A percentile compares a stretch with the other conserved stretches of the same genome.
These are phyloP conservation scores for Lactarius evosmus DNA, from an alignment of 768 basidiomycete species.

Conservation along the genomic window DNA sequence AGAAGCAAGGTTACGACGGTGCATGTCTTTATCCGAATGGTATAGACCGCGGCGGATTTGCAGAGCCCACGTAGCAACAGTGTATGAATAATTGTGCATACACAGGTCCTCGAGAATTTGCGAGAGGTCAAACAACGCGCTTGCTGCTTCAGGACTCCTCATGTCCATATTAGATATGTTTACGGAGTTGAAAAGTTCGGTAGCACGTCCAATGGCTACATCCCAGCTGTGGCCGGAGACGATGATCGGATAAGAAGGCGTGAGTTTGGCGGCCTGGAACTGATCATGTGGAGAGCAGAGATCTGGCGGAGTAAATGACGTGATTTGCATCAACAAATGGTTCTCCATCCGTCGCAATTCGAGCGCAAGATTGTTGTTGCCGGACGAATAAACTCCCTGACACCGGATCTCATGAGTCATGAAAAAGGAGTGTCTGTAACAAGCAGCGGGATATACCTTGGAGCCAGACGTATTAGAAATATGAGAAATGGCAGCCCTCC, in stretches of 20 bases:
- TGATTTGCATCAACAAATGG: slow-evolving; percentile 11
- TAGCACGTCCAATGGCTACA: slow-evolving; percentile 7
- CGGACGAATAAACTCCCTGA: slow-evolving; percentile 6
- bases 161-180: slow-evolving; percentile 4
- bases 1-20: slow-evolving; percentile 18
- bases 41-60: slow-evolving; percentile 16
- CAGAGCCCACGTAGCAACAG: slow-evolving; percentile 16
- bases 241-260: slow-evolving; percentile 18
- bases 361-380: slow-evolving; percentile 9
- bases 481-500: not conserved
- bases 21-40: slow-evolving; percentile 17
- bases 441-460: slow-evolving; percentile 11
- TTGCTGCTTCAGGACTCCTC: slow-evolving; percentile 13
- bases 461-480: not conserved
- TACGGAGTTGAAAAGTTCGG: slow-evolving; percentile 16
- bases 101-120: slow-evolving; percentile 19
- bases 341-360: slow-evolving; percentile 23
- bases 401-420: slow-evolving; percentile 2
- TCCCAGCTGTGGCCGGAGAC: slow-evolving; percentile 20
- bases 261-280: slow-evolving; percentile 9
- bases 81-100: slow-evolving; percentile 18
- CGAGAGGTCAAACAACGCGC: slow-evolving; percentile 18
- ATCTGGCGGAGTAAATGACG: slow-evolving; percentile 16
- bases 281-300: slow-evolving; percentile 20
- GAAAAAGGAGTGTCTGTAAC: not conserved